phyloP scores from a whole-genome alignment of 2,329 filamentous ascomycete genomes.

The Colletotrichum lentis region DNA sequence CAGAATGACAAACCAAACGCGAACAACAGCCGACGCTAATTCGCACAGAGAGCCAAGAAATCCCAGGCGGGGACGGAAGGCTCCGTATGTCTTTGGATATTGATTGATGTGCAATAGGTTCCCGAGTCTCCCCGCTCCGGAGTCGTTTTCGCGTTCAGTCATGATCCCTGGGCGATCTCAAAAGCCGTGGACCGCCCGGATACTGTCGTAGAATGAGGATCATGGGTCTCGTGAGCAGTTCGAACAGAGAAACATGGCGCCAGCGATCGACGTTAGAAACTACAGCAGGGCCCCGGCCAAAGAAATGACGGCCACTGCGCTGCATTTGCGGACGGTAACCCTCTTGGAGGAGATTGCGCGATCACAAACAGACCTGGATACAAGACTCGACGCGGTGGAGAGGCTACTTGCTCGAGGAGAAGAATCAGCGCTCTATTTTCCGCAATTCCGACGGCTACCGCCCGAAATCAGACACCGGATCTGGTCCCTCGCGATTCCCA shows the following conservation, averaged over 20 bases:
- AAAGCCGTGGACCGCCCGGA: neutral
- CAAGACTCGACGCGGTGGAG: slow-evolving; percentile 23
- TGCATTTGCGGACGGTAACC: slow-evolving; percentile 23
- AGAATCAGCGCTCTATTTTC: neutral
- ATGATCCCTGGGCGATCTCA: neutral
- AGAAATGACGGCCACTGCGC: neutral
- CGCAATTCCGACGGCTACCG: slow-evolving; percentile 29
- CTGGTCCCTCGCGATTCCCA: slow-evolving; percentile 21
- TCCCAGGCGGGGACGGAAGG: slow-evolving; percentile 5
- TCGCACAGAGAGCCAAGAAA: slow-evolving; percentile 6
- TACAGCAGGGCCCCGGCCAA: neutral
- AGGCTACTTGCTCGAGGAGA: neutral
- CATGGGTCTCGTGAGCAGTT: neutral
- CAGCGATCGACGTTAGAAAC: neutral
- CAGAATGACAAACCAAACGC: slow-evolving; percentile 35
- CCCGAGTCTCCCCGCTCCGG: slow-evolving; percentile 11
- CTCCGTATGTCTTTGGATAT: neutral
- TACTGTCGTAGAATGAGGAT: no score
- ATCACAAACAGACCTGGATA: slow-evolving; percentile 24
- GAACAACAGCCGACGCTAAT: slow-evolving; percentile 32
- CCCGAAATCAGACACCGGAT: slow-evolving; percentile 25
- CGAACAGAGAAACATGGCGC: neutral
- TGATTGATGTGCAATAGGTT: slow-evolving; percentile 1
- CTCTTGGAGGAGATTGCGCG: slow-evolving; percentile 30
- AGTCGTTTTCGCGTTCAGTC: no score